Evolutionary conservation across 768 basidiomycete species (phyloP), one percentile per base, ranked within the genome.

Genomic region (Auricularia sp.): DNA sequence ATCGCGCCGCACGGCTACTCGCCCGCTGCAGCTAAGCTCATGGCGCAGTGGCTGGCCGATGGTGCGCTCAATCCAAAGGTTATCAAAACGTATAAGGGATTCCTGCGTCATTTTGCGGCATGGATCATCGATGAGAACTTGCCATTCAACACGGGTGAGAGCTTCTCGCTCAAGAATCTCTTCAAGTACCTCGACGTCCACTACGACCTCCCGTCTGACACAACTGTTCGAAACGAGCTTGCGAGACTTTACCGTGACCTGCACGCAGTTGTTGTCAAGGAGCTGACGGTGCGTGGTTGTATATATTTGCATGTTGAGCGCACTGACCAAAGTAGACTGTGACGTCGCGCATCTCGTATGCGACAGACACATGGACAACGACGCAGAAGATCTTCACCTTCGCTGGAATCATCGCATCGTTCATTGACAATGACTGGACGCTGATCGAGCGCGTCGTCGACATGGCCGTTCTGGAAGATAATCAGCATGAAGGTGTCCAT

Each of bases 401-500:
- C 62, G 69, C 71, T 0, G 67, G 68, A 1, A 65, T 66, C n/a
- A 62, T 70, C 21, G 69, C 62, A 2, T 44, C 47, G 36, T 71
- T 66, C 42, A 67, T 71, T 56, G 62, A 69, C 44, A 62, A 71
- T 13, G 68, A 69, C 61, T 71, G 70, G 70, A 45, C 64, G 58
- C 47, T 71, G 0, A 35, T 66, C 35, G 67, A 69, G 62, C 66
- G 65, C 3, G 21, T 70, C 0, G 61, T 71, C 16, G 68, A 69
- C 35, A 70, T 71, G 62, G 61, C 54, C 24, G 64, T 61, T 6
- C 58, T 71, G 10, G 64, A 62, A 11, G 67, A 67, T 24, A 42
- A 71, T n/a, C 68, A 70, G 44, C 70, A 71, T 45, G 34, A 66
- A 37, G 79, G 78, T 1, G 61, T 71, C 8, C 67, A 73, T 68